Base-by-base conservation (phyloP, 106 monocot species). In the Xerophyta viscosa region DNA sequence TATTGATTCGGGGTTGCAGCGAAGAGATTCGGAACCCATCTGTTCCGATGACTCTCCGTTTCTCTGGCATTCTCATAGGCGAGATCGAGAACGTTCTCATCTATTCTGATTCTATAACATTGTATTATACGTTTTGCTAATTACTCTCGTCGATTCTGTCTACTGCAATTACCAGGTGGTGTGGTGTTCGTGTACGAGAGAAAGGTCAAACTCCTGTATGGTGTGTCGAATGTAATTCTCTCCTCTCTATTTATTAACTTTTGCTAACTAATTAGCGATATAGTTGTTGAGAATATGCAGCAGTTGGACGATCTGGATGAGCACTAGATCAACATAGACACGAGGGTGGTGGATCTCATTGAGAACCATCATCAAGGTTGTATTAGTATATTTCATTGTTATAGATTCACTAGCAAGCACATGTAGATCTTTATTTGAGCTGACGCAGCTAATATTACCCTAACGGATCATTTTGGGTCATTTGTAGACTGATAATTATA, bases 61-160 rank as follows among this genome's bases (percentile, higher is more conserved):
- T 96, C 44, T 85, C 96, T 15, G 82, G 89, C 51, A 96, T 96
- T 37, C 82, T 96, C 50, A 96, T 96, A 88, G 96, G 94, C 66
- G 19, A 72, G 69, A 63, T 61, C 31, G 27, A 65, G 33, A 42
- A 13, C 0, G 0, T 50, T 18, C 2, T 4, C 20, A 10, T 25
- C 41, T 47, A 8, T 28, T 23, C 48, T n/a, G n/a, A n/a, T n/a
- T n/a, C n/a, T n/a, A n/a, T n/a, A n/a, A n/a, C n/a, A n/a, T n/a
- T n/a, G n/a, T n/a, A n/a, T n/a, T n/a, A n/a, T n/a, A n/a, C n/a
- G n/a, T n/a, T n/a, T n/a, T n/a, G n/a, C n/a, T n/a, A n/a, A n/a
- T n/a, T n/a, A n/a, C n/a, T 24, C 3, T 62, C 6, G 10, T n/a
- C 18, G 10, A 20, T 20, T 19, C 15, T 14, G 52, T 25, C 11